phyloP scores from a whole-genome alignment of 2,329 filamentous ascomycete species.

The Lachnellula hyalina region DNA sequence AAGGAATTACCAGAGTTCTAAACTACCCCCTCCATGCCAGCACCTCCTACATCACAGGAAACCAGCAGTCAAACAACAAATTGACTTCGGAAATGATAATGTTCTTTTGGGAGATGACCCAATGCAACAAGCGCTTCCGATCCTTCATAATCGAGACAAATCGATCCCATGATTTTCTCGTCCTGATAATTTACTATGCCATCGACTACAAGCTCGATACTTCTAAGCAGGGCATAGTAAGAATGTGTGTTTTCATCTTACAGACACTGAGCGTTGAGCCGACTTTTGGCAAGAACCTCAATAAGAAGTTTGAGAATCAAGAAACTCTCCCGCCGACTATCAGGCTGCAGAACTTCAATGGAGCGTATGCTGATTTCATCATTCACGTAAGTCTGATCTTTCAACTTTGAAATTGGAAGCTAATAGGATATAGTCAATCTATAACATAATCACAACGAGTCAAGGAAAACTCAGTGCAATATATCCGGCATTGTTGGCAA shows the following conservation, averaged over 20 bases:
- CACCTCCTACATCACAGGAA: constrained; percentile 80
- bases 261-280: constrained; percentile 92
- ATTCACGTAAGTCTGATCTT: constrained; percentile 64
- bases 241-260: constrained; percentile 96
- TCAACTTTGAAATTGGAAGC: constrained; percentile 4
- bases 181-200: constrained; percentile 87
- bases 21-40: constrained; percentile 90
- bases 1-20: constrained; percentile 87
- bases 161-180: constrained; percentile 84
- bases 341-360: constrained; percentile 75
- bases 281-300: constrained; percentile 84
- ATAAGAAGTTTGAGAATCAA: constrained; percentile 82
- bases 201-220: constrained; percentile 82
- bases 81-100: constrained; percentile 95
- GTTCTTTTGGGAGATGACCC: constrained; percentile 93
- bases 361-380: constrained; percentile 89
- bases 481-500: constrained; percentile 84
- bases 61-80: constrained; percentile 65
- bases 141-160: constrained; percentile 97
- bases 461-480: constrained; percentile 87
- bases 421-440: constrained; percentile 64
- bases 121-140: constrained; percentile 96
- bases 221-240: constrained; percentile 83
- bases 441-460: constrained; percentile 83
- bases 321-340: constrained; percentile 81